A percentile compares a stretch with the other conserved stretches of the same genome.
Evolutionary conservation across 2,329 filamentous ascomycete species (phyloP).

Genomic region (Colletotrichum siamense): DNA sequence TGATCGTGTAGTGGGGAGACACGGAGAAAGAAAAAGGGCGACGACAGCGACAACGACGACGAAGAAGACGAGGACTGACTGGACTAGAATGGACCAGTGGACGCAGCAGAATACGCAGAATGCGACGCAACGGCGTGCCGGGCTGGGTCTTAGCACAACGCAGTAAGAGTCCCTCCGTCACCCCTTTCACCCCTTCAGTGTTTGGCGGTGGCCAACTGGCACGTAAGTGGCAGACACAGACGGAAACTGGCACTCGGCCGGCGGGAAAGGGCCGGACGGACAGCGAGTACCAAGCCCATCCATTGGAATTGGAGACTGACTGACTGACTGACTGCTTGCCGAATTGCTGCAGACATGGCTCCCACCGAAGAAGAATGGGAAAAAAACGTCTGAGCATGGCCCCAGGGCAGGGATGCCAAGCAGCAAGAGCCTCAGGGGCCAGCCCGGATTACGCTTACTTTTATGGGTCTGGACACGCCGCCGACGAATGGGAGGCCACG

Average conservation of each 20-base stretch:
- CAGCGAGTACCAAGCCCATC: background rate
- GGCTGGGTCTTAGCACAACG: background rate
- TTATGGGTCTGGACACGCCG: background rate
- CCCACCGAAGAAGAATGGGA: background rate
- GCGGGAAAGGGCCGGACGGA: background rate
- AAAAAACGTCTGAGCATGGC: conserved; percentile 14
- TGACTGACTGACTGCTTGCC: background rate
- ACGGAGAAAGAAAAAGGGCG: background rate
- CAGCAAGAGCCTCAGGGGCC: conserved; percentile 16
- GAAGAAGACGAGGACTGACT: background rate
- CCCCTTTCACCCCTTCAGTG: background rate
- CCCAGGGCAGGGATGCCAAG: conserved; percentile 17
- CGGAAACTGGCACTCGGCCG: background rate
- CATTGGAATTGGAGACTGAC: background rate
- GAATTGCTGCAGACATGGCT: background rate
- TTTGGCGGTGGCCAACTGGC: background rate
- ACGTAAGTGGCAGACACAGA: background rate
- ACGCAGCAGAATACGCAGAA: background rate
- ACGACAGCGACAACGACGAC: background rate
- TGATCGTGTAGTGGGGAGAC: background rate
- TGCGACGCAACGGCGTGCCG: background rate
- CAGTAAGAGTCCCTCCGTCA: background rate
- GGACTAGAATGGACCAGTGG: background rate
- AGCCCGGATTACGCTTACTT: conserved; percentile 3
- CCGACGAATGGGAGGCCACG: background rate